Percentiles rank a stretch among this genome's conserved stretches.
Evolutionary conservation across 108 stramenopile species (phyloP).

Genomic region (Mediolabrus comicus): DNA sequence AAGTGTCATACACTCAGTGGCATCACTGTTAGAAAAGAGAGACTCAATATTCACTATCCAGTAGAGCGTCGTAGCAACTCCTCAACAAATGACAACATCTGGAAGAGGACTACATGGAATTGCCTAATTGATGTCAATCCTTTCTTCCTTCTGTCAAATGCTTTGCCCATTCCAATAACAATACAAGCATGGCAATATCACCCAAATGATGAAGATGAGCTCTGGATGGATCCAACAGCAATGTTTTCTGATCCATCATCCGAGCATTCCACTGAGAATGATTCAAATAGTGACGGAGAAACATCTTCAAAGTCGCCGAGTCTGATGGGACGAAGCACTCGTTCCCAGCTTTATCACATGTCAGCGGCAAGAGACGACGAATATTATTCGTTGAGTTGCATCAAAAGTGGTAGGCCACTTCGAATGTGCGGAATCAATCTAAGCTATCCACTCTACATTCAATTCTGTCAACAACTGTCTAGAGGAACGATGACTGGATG

Average conservation of each 20-base stretch:
- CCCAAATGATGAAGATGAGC: slow-evolving; percentile 10
- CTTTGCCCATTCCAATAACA: slow-evolving; percentile 14
- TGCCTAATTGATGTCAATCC: slow-evolving; percentile 13
- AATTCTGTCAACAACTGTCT: slow-evolving; percentile 15
- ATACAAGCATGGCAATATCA: slow-evolving; percentile 23
- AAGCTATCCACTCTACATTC: slow-evolving; percentile 19
- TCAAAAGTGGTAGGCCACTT: slow-evolving; percentile 11
- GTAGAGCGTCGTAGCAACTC: not conserved
- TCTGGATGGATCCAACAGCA: slow-evolving; percentile 8
- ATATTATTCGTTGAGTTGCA: not conserved
- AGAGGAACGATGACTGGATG: not conserved
- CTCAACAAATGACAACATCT: not conserved
- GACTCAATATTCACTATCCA: slow-evolving; percentile 13
- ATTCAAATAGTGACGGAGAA: slow-evolving; percentile 29
- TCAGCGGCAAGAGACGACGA: slow-evolving; percentile 4
- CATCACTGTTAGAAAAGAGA: slow-evolving; percentile 18
- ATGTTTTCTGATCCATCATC: not conserved
- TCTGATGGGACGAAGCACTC: not conserved
- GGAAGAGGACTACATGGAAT: slow-evolving; percentile 13
- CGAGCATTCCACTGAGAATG: not conserved
- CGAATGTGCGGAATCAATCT: slow-evolving; percentile 29
- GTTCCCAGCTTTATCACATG: not conserved
- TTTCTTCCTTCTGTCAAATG: slow-evolving; percentile 24
- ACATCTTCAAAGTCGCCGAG: slow-evolving; percentile 14
- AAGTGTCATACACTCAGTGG: slow-evolving; percentile 32